phyloP scores from a whole-genome alignment of 148 eudicot species.

The Salicornia ramosissima region DNA sequence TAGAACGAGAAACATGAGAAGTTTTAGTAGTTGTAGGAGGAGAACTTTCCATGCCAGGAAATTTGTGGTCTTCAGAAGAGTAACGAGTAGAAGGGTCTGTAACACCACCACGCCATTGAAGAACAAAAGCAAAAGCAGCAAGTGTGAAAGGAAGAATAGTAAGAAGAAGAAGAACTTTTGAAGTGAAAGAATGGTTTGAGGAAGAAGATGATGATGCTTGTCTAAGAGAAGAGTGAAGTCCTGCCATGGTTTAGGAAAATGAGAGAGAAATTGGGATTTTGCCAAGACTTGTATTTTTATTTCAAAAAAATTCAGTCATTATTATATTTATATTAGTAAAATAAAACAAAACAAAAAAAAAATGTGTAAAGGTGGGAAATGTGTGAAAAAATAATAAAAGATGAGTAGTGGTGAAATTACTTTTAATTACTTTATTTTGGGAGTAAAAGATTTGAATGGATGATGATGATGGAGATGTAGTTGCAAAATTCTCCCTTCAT shows the following conservation, averaged over 20 bases:
- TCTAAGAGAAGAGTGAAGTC: slow-evolving; percentile 40
- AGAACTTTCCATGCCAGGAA: slow-evolving; percentile 74
- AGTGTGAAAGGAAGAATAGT: slow-evolving; percentile 74
- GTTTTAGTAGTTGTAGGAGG: slow-evolving; percentile 31
- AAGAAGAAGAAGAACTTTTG: slow-evolving; percentile 65
- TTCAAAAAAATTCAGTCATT: no score
- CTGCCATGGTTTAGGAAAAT: slow-evolving; percentile 38
- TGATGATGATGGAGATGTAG: no score
- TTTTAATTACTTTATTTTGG: no score
- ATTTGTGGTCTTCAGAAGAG: slow-evolving; percentile 58
- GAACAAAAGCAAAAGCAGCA: slow-evolving; percentile 74
- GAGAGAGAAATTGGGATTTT: background rate
- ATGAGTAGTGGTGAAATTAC: no score
- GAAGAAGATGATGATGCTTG: slow-evolving; percentile 37
- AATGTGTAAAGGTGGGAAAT: background rate
- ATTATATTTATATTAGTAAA: no score
- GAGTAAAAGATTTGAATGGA: no score
- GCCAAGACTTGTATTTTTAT: no score
- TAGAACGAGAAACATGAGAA: slow-evolving; percentile 35
- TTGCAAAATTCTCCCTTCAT: no score
- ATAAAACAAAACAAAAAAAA: no score
- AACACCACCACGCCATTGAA: slow-evolving; percentile 92
- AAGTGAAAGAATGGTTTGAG: slow-evolving; percentile 37
- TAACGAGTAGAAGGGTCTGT: slow-evolving; percentile 69
- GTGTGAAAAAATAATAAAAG: no score